Evolutionary conservation across 345 rosid genomes (phyloP), one percentile per base, ranked within the genome.

Genomic region (Brassica napus): DNA sequence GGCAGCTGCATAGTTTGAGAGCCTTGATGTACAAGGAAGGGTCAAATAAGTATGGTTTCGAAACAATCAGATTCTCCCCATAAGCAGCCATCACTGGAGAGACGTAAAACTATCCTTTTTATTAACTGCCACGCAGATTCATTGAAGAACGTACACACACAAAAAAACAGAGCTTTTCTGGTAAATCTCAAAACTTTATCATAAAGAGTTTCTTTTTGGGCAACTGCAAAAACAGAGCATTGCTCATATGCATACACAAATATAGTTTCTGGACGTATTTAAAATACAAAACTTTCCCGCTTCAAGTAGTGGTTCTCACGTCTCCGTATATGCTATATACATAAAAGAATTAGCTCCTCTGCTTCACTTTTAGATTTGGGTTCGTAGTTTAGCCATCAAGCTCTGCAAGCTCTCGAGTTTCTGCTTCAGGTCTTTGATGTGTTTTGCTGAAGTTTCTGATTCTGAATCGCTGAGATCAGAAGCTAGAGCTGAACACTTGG

Each of bases 341-440:
- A 70, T 23, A 1, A 75, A 80, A 75, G 63, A 80, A 70, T 70
- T 65, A 31, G 68, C 42, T 15, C 8, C 11, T 57, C 61, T 39
- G 15, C 71, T 75, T 70, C 68, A 35, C 10, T 9, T 73, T 85
- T 76, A 93, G 55, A 91, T 87, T 83, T 89, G 89, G 68, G 76
- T 80, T 77, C 92, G 86, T 77, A 95, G 79, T 77, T 85, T 88
- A 71, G 64, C 83, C 85, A 95, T 35, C 85, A 95, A 84, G 44
- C 80, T 75, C 85, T 87, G 92, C 85, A 95, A 84, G 44, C 74
- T 79, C 69, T 90, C 92, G 6, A 95, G 91, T 76, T 88, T 91
- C 86, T 86, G 84, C 28, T 82, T 78, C 11, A 95, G 90, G 65
- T 87, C 91, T 65, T 88, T 83, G 10, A 88, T 67, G 49, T 82